These are phyloP conservation scores for Rosa chinensis DNA, from an alignment of 306 rosid genomes.

Conservation along the genomic window DNA sequence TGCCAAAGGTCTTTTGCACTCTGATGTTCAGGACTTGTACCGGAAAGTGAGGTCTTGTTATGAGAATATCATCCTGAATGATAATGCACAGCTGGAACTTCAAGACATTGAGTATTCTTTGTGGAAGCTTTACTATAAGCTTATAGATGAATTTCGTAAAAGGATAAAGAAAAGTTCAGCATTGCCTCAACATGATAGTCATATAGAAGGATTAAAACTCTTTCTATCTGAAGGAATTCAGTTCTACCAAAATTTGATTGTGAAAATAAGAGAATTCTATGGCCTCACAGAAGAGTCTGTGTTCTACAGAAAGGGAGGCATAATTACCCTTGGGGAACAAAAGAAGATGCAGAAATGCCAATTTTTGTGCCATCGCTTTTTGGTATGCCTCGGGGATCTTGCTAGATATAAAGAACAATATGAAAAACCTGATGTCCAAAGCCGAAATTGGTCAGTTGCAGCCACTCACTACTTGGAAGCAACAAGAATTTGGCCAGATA, in stretches of 20 bases:
- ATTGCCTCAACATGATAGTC: conserved; percentile 26
- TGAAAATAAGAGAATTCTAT: conserved; percentile 54
- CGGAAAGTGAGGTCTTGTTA: conserved; percentile 58
- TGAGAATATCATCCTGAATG: conserved; percentile 56
- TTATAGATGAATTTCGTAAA: conserved; percentile 88
- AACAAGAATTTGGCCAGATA: conserved; percentile 85
- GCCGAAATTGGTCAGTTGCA: conserved; percentile 83
- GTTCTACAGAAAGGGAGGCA: conserved; percentile 38
- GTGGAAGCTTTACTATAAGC: conserved; percentile 98
- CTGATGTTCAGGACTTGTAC: conserved; percentile 64
- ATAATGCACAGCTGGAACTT: conserved; percentile 51
- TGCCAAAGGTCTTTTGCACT: conserved; percentile 66
- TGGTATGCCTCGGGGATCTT: conserved; percentile 95
- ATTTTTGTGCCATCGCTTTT: conserved; percentile 86
- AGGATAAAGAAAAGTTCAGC: conserved; percentile 59
- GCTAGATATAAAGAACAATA: conserved; percentile 79
- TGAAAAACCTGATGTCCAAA: conserved; percentile 54
- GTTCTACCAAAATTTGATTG: conserved; percentile 67
- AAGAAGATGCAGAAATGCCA: conserved; percentile 57
- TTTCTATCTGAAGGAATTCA: conserved; percentile 77
- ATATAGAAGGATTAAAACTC: conserved; percentile 50
- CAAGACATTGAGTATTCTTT: conserved; percentile 90
- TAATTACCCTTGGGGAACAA: conserved; percentile 38
- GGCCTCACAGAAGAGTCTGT: conserved; percentile 57
- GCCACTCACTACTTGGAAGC: conserved; percentile 90